Conservation (phyloP, 2,329 filamentous ascomycete genomes). For the Penicillium sp. region DNA sequence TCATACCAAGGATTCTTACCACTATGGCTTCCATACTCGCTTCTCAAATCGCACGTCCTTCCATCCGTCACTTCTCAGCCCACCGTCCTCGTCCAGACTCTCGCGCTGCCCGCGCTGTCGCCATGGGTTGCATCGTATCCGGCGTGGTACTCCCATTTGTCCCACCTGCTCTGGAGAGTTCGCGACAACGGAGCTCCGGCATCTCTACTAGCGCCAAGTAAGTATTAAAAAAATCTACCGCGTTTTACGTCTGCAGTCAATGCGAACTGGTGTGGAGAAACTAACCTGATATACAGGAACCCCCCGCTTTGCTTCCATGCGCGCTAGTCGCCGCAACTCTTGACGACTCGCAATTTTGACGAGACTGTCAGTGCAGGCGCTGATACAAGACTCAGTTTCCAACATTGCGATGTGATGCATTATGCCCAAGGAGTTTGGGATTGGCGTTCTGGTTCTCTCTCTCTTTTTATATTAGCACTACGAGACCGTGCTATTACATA, state of each 20-base stretch:
- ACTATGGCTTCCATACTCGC: constrained; percentile 22
- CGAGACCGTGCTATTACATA: neutral
- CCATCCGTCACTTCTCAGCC: constrained; percentile 48
- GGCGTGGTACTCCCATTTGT: constrained; percentile 49
- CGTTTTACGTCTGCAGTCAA: neutral
- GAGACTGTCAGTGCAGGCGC: constrained; percentile 17
- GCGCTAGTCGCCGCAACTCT: constrained; percentile 26
- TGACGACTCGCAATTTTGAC: neutral
- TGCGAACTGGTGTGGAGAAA: constrained; percentile 6
- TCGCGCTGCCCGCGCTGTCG: constrained; percentile 42
- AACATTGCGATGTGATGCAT: constrained; percentile 15
- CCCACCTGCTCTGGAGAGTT: constrained; percentile 49
- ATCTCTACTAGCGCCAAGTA: constrained; percentile 42
- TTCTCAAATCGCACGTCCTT: constrained; percentile 33
- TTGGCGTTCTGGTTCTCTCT: constrained; percentile 15
- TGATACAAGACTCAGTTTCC: neutral
- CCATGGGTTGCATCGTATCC: constrained; percentile 44
- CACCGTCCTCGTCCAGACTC: constrained; percentile 42
- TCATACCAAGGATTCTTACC: neutral
- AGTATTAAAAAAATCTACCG: constrained; percentile 13
- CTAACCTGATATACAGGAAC: constrained; percentile 28
- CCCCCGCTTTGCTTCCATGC: constrained; percentile 47
- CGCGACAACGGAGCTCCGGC: constrained; percentile 41
- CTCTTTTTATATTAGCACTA: neutral
- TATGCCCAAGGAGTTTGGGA: constrained; percentile 12